Conservation (phyloP, 495 filamentous ascomycete species). For the Aspergillus taichungensis region DNA sequence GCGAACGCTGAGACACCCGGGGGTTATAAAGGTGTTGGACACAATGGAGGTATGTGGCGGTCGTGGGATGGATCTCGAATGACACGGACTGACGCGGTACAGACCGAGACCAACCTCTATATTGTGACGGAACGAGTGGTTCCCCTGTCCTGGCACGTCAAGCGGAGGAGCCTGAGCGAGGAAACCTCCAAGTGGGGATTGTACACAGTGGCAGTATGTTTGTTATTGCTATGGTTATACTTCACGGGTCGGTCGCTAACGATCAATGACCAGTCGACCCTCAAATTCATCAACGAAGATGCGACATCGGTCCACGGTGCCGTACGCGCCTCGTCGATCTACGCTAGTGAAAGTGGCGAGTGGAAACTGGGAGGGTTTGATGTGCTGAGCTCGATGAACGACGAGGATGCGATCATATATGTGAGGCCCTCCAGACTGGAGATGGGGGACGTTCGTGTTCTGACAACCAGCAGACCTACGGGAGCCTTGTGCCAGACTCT, state of each 20-base stretch:
- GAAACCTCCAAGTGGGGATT: slow-evolving; percentile 97
- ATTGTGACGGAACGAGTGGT: slow-evolving; percentile 86
- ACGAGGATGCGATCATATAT: slow-evolving; percentile 87
- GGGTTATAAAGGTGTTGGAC: slow-evolving; percentile 85
- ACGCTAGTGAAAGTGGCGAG: slow-evolving; percentile 88
- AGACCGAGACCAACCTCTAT: slow-evolving; percentile 90
- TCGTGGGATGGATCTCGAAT: neutral
- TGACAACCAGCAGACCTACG: slow-evolving; percentile 54
- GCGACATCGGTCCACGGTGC: slow-evolving; percentile 84
- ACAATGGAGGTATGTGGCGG: slow-evolving; percentile 71
- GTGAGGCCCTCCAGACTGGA: slow-evolving; percentile 37
- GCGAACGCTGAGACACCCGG: slow-evolving; percentile 85
- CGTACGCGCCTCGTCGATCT: slow-evolving; percentile 76
- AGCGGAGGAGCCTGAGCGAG: slow-evolving; percentile 68
- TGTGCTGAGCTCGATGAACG: slow-evolving; percentile 86
- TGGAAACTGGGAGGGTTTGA: slow-evolving; percentile 97
- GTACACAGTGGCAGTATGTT: slow-evolving; percentile 65
- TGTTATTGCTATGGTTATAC: neutral
- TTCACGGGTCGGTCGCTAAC: neutral
- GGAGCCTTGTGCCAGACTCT: slow-evolving; percentile 75
- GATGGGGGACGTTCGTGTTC: slow-evolving; percentile 5
- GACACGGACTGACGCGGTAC: slow-evolving; percentile 4
- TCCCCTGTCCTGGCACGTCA: slow-evolving; percentile 79
- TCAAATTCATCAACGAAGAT: slow-evolving; percentile 94
- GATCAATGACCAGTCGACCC: slow-evolving; percentile 53